phyloP scores from a whole-genome alignment of 768 basidiomycete species.

The Mycena crocata region DNA sequence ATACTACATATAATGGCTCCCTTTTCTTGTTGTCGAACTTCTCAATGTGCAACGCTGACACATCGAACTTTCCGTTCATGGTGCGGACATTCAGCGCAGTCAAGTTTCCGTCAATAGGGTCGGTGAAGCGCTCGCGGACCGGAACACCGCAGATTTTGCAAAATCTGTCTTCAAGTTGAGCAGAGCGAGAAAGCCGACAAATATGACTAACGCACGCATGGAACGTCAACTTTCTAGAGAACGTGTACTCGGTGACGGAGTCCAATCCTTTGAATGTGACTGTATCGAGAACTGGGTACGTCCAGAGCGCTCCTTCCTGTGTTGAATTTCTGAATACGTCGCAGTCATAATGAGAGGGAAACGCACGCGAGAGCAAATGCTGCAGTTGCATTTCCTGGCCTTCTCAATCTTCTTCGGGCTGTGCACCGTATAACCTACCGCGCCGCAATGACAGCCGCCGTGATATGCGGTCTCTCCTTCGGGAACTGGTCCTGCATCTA shows the following conservation, averaged over 20 bases:
- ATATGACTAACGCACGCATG: too few species aligned
- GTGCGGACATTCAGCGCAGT: conserved; percentile 26
- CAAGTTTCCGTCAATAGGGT: too few species aligned
- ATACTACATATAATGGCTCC: neutral
- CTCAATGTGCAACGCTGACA: neutral
- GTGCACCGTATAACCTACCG: conserved; percentile 18
- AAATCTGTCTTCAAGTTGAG: too few species aligned
- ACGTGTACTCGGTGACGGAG: conserved; percentile 12
- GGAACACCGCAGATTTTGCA: conserved; percentile 18
- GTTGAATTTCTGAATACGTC: neutral
- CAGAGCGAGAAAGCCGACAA: too few species aligned
- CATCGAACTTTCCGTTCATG: conserved; percentile 19
- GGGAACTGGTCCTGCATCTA: neutral
- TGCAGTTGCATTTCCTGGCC: conserved; percentile 24
- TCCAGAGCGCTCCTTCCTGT: conserved; percentile 22
- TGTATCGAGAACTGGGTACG: neutral
- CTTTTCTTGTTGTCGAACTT: neutral
- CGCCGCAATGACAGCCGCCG: conserved; percentile 29
- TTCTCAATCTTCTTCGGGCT: conserved; percentile 6
- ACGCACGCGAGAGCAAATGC: conserved; percentile 24
- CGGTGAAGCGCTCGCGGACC: conserved; percentile 4
- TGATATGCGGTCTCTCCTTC: conserved; percentile 15
- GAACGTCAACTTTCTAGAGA: neutral
- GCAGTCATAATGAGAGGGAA: neutral
- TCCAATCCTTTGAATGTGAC: conserved; percentile 19